Percentiles rank a stretch among this genome's conserved stretches.
These are phyloP conservation scores for Penicillium canariense DNA, from an alignment of 495 filamentous ascomycete species.

Conservation along the genomic window DNA sequence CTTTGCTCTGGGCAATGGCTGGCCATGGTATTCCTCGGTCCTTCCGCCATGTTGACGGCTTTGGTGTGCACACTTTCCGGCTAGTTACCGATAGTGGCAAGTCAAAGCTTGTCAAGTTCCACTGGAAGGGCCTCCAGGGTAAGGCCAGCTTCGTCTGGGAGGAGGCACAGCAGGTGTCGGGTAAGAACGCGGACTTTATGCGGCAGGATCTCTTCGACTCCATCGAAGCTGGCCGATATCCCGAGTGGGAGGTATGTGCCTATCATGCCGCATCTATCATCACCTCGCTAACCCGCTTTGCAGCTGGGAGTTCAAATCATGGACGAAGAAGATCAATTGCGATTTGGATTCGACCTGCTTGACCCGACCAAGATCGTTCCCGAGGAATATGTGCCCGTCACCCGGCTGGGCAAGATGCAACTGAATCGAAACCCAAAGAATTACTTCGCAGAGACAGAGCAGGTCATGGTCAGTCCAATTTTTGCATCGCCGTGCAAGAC, in stretches of 20 bases:
- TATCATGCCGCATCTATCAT: background rate
- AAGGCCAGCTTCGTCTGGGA: conserved; percentile 71
- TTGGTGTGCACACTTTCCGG: conserved; percentile 70
- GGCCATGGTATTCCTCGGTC: conserved; percentile 71
- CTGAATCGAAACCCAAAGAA: conserved; percentile 70
- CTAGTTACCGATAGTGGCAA: conserved; percentile 64
- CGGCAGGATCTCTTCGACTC: conserved; percentile 70
- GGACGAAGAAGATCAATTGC: conserved; percentile 62
- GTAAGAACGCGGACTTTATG: conserved; percentile 70
- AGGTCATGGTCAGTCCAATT: conserved; percentile 55
- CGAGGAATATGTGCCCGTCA: conserved; percentile 67
- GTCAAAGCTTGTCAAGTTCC: conserved; percentile 69
- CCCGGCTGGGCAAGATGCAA: conserved; percentile 62
- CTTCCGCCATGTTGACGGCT: conserved; percentile 69
- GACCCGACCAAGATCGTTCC: conserved; percentile 78
- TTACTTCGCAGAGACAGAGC: conserved; percentile 79
- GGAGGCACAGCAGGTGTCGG: conserved; percentile 63
- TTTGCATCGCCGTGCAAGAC: background rate
- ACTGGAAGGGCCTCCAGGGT: conserved; percentile 68
- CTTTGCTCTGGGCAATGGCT: conserved; percentile 66
- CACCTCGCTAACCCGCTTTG: conserved; percentile 7
- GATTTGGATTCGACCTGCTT: conserved; percentile 68
- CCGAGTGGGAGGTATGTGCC: conserved; percentile 62
- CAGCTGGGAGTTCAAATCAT: conserved; percentile 70
- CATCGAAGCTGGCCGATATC: conserved; percentile 62